These are phyloP conservation scores for Lycium barbarum DNA, from an alignment of 257 asterid species.

Conservation along the genomic window DNA sequence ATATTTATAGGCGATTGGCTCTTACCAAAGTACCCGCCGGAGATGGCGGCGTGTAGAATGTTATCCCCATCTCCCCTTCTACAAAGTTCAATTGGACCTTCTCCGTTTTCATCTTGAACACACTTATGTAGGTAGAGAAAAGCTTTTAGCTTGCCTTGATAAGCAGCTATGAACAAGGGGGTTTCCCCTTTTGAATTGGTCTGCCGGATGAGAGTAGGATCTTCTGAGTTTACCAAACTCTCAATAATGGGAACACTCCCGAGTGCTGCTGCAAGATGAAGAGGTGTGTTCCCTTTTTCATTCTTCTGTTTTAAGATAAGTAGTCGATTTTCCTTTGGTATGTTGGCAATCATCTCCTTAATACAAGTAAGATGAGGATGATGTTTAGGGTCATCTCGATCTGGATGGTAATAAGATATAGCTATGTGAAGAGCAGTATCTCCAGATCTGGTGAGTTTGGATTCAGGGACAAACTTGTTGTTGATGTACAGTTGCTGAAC, in stretches of 20 bases:
- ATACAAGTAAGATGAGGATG: not conserved
- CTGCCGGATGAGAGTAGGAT: conserved; percentile 30
- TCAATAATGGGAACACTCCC: conserved; percentile 39
- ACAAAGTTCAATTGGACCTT: conserved; percentile 35
- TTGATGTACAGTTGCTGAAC: conserved; percentile 25
- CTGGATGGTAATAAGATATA: conserved; percentile 44
- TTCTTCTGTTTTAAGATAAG: conserved; percentile 25
- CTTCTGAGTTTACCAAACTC: conserved; percentile 22
- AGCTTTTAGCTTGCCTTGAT: conserved; percentile 40
- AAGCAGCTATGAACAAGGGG: conserved; percentile 56
- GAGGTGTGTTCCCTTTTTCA: conserved; percentile 53
- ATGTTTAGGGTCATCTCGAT: not conserved
- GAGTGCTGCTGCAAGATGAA: conserved; percentile 56
- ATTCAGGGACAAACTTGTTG: not conserved
- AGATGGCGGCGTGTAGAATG: conserved; percentile 48
- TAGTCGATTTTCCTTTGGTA: not conserved
- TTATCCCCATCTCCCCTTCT: conserved; percentile 52
- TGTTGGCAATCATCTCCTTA: conserved; percentile 28
- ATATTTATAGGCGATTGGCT: not conserved
- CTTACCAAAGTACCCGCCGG: conserved; percentile 54
- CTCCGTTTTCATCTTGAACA: not conserved
- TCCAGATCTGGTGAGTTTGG: conserved; percentile 47
- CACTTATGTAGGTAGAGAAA: conserved; percentile 38
- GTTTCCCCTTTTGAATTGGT: conserved; percentile 49
- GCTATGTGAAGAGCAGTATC: conserved; percentile 63